Conservation (phyloP, 352 stramenopile genomes). For the Aphanomyces cochlioides region DNA sequence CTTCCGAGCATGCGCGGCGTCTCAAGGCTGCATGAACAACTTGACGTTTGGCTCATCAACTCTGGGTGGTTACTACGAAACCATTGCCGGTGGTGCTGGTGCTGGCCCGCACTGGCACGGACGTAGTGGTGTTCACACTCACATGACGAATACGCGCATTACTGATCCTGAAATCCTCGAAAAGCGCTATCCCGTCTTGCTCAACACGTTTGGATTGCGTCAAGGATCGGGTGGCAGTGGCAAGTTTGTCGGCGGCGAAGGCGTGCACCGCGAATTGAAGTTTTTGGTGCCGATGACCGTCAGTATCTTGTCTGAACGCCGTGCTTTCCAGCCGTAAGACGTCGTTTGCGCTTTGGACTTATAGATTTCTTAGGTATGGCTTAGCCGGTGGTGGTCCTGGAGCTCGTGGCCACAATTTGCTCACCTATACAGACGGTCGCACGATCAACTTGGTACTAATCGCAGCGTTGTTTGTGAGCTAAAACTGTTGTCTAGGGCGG, state of each 20-base stretch:
- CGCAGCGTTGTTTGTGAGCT: too few species aligned
- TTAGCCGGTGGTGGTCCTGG: constrained; percentile 89
- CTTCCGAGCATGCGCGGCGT: constrained; percentile 95
- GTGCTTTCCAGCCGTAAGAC: constrained; percentile 83
- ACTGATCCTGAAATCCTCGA: constrained; percentile 99
- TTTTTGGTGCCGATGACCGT: constrained; percentile 93
- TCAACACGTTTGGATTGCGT: constrained; percentile 82
- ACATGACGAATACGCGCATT: constrained; percentile 99
- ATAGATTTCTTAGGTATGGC: constrained; percentile 65
- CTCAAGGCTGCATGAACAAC: constrained; percentile 99
- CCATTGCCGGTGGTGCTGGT: constrained; percentile 96
- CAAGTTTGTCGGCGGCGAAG: constrained; percentile 90
- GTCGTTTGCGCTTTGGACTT: not conserved
- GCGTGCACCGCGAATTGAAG: constrained; percentile 95
- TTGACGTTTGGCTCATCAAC: constrained; percentile 96
- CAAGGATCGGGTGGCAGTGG: constrained; percentile 88
- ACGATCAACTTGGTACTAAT: constrained; percentile 56
- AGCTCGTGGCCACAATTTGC: constrained; percentile 90
- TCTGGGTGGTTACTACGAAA: constrained; percentile 98
- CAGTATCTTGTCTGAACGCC: constrained; percentile 96
- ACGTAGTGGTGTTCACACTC: constrained; percentile 95
- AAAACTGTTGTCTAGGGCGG: constrained; percentile 44
- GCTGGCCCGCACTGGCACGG: constrained; percentile 96
- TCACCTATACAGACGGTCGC: constrained; percentile 66
- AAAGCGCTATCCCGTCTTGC: constrained; percentile 90